Evolutionary conservation across 2,329 filamentous ascomycete species (phyloP).

Genomic region (Fusarium sp.): DNA sequence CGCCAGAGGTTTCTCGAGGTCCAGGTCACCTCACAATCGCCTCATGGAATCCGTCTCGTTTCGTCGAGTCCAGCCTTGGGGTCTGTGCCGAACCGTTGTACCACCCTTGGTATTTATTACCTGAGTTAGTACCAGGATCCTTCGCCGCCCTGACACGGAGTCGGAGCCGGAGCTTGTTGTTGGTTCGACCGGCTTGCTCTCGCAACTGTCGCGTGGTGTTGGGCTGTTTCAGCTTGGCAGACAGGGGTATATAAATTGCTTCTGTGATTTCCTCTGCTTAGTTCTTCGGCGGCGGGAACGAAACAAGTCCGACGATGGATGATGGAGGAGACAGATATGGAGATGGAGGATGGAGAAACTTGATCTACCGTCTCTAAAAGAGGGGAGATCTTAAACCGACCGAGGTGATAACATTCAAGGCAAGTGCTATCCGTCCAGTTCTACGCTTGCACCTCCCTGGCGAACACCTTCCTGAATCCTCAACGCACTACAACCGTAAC

Average conservation of each 20-base stretch:
- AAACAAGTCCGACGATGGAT: background rate
- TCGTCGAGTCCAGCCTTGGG: slow-evolving; percentile 6
- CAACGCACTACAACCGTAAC: slow-evolving; percentile 28
- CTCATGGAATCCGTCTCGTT: slow-evolving; percentile 26
- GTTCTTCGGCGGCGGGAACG: background rate
- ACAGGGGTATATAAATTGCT: slow-evolving; percentile 9
- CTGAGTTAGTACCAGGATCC: slow-evolving; percentile 21
- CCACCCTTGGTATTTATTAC: slow-evolving; percentile 22
- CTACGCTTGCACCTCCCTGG: slow-evolving; percentile 28
- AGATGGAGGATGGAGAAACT: slow-evolving; percentile 1
- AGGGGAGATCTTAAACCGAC: slow-evolving; percentile 18
- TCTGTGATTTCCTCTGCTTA: background rate
- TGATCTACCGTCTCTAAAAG: background rate
- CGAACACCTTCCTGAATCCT: slow-evolving; percentile 13
- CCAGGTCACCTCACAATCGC: slow-evolving; percentile 27
- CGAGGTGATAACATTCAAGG: slow-evolving; percentile 15
- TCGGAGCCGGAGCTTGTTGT: background rate
- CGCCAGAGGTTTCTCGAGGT: background rate
- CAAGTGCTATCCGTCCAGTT: slow-evolving; percentile 2
- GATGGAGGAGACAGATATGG: background rate
- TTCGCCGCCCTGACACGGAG: slow-evolving; percentile 8
- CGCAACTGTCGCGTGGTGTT: slow-evolving; percentile 13
- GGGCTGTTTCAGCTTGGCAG: slow-evolving; percentile 34
- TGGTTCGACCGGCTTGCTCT: background rate
- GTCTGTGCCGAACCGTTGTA: slow-evolving; percentile 14